phyloP scores from a whole-genome alignment of 257 asterid species.

The Ilex aquifolium region DNA sequence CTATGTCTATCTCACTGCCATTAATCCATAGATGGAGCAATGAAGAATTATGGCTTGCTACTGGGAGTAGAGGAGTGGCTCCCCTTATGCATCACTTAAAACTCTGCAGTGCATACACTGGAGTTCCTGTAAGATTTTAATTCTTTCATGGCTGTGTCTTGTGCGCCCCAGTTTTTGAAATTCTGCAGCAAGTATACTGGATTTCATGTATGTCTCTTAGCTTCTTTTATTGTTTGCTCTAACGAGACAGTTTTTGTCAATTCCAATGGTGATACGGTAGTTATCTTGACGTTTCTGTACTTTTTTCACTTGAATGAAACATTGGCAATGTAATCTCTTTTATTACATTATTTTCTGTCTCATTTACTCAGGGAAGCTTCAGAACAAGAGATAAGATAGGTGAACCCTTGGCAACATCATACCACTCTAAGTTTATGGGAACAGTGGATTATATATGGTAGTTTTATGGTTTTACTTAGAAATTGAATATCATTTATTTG shows the following conservation, averaged over 20 bases:
- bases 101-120: conserved; percentile 65
- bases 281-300: too few relatives aligned
- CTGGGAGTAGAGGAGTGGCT: conserved; percentile 47
- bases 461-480: conserved; percentile 2
- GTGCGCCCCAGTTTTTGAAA: background rate
- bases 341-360: background rate
- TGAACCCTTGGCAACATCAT: conserved; percentile 80
- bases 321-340: background rate
- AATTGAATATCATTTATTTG: background rate
- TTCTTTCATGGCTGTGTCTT: conserved; percentile 11
- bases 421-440: conserved; percentile 63
- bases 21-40: conserved; percentile 50
- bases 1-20: conserved; percentile 16
- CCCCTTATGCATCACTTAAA: conserved; percentile 49
- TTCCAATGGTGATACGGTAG: too few relatives aligned
- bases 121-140: conserved; percentile 50
- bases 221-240: background rate
- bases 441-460: conserved; percentile 94
- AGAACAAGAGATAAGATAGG: conserved; percentile 56
- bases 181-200: conserved; percentile 9
- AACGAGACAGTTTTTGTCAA: too few relatives aligned
- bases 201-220: background rate
- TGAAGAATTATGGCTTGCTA: conserved; percentile 73
- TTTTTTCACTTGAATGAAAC: background rate
- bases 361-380: conserved; percentile 55